Evolutionary conservation across 1,284 basidiomycete genomes (phyloP), one percentile per base, ranked within the genome.

Genomic region (Ustilago shanxiensis): DNA sequence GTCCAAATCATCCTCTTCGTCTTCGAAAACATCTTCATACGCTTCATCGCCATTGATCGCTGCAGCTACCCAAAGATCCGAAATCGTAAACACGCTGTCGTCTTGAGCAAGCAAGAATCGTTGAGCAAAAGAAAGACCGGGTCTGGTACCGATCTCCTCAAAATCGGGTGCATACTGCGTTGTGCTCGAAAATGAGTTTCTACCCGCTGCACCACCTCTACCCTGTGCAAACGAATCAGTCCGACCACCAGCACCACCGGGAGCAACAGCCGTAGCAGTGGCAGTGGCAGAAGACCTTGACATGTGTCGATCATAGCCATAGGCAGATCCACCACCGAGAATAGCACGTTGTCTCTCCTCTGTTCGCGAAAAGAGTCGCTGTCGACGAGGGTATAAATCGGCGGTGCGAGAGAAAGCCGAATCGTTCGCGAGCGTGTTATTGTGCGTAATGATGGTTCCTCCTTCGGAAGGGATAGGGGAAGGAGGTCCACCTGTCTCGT

Each of bases 51-150:
- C 93, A 68, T 93, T 94, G 88, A 95, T 93, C 3, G 95, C 95
- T 24, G 94, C 92, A 11, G 94, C 94, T 66, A 96, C 93, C 94
- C 95, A 96, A 16, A 96, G 88, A 87, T 95, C 94, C 5, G 93
- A 92, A 77, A 96, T 92, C 73, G 92, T 92, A 56, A 92, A 93
- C 8, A 95, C 93, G 1, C 93, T 92, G 82, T 93, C 92, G 85
- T 95, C 93, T 86, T 95, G 95, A 4, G 95, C 93, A 61, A 85
- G 65, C 52, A 86, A 60, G 60, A 86, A 87, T 56, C 87, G 77
- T 84, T 98, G 94, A 0, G 95, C 93, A 79, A 98, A 94, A 81
- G 74, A 83, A 24, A 77, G 45, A 0, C 70, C 66, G 2, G 75
- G 70, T 13, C 75, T 52, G 28, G 66, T 60, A 1, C 79, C 80